These are phyloP conservation scores for Leccinum fibrillosum DNA, from an alignment of 768 basidiomycete genomes.

Conservation along the genomic window DNA sequence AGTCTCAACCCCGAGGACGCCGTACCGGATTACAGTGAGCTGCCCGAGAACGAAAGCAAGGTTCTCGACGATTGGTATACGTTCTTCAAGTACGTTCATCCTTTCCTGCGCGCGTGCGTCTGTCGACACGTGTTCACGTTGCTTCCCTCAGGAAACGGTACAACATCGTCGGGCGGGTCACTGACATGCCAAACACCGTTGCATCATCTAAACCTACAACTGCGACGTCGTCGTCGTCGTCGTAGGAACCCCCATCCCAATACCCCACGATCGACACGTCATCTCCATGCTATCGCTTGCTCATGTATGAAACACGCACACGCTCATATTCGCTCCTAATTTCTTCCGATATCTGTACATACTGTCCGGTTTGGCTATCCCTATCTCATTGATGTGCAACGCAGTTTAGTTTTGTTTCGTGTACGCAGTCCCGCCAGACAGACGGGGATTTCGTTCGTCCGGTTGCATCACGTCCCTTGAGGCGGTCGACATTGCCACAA, in stretches of 20 bases:
- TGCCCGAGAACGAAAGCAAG: slow-evolving; percentile 70
- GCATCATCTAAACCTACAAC: slow-evolving; percentile 6
- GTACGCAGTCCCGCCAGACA: neutral
- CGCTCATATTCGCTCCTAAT: neutral
- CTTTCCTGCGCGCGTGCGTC: neutral
- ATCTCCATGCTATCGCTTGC: neutral
- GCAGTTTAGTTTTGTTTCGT: neutral
- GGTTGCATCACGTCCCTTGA: neutral
- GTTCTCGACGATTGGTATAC: slow-evolving; percentile 85
- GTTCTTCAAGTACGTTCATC: slow-evolving; percentile 74
- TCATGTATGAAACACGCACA: neutral
- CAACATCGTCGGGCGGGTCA: slow-evolving; percentile 77
- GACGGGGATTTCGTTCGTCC: neutral
- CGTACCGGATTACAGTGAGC: slow-evolving; percentile 75
- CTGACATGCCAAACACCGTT: slow-evolving; percentile 46
- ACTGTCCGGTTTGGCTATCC: neutral
- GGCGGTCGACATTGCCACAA: neutral
- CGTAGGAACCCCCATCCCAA: neutral
- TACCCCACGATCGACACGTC: neutral
- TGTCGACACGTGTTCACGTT: neutral
- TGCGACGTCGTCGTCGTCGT: neutral
- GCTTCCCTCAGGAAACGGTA: slow-evolving; percentile 68
- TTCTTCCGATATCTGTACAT: neutral
- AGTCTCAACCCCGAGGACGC: slow-evolving; percentile 86
- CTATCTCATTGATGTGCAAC: neutral